Percentiles rank a stretch among this genome's conserved stretches.
phyloP scores from a whole-genome alignment of 2,329 filamentous ascomycete species.

The Phyllachora maydis region DNA sequence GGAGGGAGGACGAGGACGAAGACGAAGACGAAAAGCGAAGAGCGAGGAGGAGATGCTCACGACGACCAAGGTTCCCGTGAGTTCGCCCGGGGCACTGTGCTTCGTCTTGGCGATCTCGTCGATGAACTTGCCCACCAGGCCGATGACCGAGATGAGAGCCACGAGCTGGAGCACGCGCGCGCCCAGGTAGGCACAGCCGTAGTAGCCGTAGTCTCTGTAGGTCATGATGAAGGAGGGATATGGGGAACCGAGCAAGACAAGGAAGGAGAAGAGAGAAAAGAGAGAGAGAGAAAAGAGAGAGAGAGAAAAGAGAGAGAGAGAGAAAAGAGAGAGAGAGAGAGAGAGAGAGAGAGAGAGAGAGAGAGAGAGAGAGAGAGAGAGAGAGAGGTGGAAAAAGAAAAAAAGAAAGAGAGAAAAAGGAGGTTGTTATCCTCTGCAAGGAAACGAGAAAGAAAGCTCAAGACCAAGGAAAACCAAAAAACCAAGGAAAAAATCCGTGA shows the following conservation, averaged over 20 bases:
- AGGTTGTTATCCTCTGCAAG: no score
- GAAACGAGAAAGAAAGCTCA: conserved; percentile 1
- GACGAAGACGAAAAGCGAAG: no score
- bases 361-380: not conserved
- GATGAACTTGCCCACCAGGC: conserved; percentile 68
- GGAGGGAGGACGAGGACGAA: not conserved
- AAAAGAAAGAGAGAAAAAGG: no score
- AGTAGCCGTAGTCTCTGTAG: conserved; percentile 18
- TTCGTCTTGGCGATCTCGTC: conserved; percentile 48
- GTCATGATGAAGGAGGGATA: conserved; percentile 50
- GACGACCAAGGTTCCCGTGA: conserved; percentile 61
- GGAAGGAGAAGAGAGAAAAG: not conserved
- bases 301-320: conserved; percentile 1
- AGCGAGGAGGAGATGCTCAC: conserved; percentile 39
- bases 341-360: not conserved
- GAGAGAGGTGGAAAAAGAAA: not conserved
- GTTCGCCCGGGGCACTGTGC: conserved; percentile 45
- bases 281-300: conserved; percentile 1
- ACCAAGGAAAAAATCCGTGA: conserved; percentile 1
- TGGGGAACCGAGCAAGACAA: conserved; percentile 10
- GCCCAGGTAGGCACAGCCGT: conserved; percentile 55
- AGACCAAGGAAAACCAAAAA: conserved; percentile 1
- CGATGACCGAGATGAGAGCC: conserved; percentile 57
- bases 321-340: no score
- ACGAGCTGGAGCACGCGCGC: conserved; percentile 51